phyloP scores from a whole-genome alignment of 768 basidiomycete genomes.

The Tulasnella sp. region DNA sequence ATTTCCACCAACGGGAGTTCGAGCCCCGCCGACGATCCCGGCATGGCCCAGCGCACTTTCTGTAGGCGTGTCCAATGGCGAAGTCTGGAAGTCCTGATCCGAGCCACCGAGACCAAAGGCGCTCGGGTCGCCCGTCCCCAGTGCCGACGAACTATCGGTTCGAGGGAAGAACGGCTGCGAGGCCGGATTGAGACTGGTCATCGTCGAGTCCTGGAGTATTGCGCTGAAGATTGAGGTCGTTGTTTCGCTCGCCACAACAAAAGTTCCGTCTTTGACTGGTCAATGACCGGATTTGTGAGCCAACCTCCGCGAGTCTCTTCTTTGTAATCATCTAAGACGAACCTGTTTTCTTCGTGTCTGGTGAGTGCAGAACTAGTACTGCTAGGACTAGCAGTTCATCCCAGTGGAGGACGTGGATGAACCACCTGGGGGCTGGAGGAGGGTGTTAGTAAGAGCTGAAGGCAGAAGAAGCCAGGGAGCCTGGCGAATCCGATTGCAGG shows the following conservation, averaged over 20 bases:
- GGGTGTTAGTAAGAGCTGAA: background rate
- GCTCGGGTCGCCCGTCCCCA: background rate
- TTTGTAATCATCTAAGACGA: background rate
- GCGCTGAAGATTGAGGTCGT: background rate
- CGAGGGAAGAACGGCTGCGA: conserved; percentile 23
- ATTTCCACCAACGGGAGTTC: conserved; percentile 7
- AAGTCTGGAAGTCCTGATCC: background rate
- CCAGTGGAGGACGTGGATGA: background rate
- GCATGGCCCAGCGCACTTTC: background rate
- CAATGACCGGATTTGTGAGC: background rate
- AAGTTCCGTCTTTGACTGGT: conserved; percentile 6
- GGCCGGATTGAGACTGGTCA: conserved; percentile 21
- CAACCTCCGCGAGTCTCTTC: background rate
- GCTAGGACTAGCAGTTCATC: background rate
- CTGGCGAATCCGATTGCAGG: background rate
- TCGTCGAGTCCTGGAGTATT: background rate
- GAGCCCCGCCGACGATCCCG: background rate
- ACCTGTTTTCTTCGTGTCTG: background rate
- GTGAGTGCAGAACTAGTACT: background rate
- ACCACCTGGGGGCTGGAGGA: background rate
- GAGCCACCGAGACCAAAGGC: background rate
- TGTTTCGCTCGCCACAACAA: background rate
- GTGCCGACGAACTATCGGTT: background rate
- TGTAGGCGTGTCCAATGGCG: background rate
- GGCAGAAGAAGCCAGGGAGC: background rate